Percentiles rank a stretch among this genome's conserved stretches.
These are phyloP conservation scores for Veloporphyrellus conicus DNA, from an alignment of 1,284 basidiomycete species.

Conservation along the genomic window DNA sequence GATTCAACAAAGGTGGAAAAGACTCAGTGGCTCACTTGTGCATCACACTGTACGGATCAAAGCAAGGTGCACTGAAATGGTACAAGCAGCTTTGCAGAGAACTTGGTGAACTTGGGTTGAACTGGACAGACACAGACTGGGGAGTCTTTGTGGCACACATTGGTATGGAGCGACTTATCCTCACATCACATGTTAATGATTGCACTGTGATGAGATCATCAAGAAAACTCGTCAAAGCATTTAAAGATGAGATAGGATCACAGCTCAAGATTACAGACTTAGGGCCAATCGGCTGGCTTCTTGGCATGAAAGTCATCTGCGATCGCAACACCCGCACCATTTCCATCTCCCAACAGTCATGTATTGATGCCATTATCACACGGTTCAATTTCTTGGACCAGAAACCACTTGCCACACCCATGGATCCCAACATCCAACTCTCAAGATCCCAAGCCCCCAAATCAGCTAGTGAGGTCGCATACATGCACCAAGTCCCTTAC, in stretches of 20 bases:
- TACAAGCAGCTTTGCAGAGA: neutral
- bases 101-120: neutral
- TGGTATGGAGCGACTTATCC: neutral
- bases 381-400: neutral
- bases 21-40: neutral
- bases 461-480: neutral
- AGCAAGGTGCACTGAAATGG: conserved; percentile 3
- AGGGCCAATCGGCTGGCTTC: neutral
- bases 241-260: neutral
- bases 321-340: neutral
- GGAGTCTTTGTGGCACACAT: neutral
- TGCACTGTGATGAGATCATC: neutral
- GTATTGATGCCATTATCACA: neutral
- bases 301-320: neutral
- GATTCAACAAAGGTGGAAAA: neutral
- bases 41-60: neutral
- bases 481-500: neutral
- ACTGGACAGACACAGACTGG: neutral
- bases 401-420: neutral
- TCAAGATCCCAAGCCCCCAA: accelerated
- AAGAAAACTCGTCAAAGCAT: neutral
- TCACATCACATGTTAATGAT: conserved; percentile 1
- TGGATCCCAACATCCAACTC: neutral
- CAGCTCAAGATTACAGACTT: neutral
- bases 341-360: neutral